Conservation (phyloP, 2,329 filamentous ascomycete genomes). For the Calycina marina region DNA sequence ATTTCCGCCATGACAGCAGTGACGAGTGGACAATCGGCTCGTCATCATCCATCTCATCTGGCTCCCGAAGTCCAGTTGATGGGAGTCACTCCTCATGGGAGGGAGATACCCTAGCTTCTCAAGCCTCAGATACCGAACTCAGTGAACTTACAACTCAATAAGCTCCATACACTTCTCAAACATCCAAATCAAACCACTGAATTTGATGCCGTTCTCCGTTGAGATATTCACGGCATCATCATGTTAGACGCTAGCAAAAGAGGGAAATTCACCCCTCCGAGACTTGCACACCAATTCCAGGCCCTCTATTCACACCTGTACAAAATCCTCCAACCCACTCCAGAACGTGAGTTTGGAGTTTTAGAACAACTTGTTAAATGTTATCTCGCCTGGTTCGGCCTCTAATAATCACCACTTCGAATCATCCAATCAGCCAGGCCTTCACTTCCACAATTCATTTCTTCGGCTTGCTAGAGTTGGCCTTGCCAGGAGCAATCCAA, state of each 20-base stretch:
- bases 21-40: conserved; percentile 88
- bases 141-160: conserved; percentile 19
- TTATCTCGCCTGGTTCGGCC: conserved; percentile 9
- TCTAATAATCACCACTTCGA: conserved; percentile 4
- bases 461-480: not conserved
- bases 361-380: conserved; percentile 13
- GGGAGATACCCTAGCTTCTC: conserved; percentile 34
- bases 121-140: conserved; percentile 21
- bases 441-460: conserved; percentile 10
- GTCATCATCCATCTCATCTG: conserved; percentile 38
- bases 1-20: conserved; percentile 36
- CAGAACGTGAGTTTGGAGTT: not conserved
- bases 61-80: conserved; percentile 29
- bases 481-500: conserved; percentile 1
- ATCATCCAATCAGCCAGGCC: conserved; percentile 5
- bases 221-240: conserved; percentile 20
- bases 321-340: conserved; percentile 10
- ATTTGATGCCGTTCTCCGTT: conserved; percentile 12
- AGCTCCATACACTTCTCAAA: conserved; percentile 3
- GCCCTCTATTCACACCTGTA: conserved; percentile 16
- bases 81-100: conserved; percentile 42
- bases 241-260: conserved; percentile 22
- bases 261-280: conserved; percentile 12
- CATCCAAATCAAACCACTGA: conserved; percentile 2
- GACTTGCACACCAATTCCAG: conserved; percentile 7